These are phyloP conservation scores for Ogataea saltuana DNA, from an alignment of 805 yeast genomes.

Conservation along the genomic window DNA sequence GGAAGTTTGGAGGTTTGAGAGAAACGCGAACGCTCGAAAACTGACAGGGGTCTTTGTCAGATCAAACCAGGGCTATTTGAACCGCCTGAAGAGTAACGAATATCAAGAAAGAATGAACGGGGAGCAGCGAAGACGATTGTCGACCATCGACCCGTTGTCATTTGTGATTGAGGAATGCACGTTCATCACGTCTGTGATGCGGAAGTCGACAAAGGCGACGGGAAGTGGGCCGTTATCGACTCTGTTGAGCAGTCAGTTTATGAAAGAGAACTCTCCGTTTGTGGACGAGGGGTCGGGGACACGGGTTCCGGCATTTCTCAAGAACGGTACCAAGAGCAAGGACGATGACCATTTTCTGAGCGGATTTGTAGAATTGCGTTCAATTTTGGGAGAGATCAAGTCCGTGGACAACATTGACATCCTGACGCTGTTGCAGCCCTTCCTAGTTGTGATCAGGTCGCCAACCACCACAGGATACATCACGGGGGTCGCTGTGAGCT, in stretches of 20 bases:
- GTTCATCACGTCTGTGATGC: constrained; percentile 82
- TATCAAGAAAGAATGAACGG: background rate
- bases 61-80: constrained; percentile 4
- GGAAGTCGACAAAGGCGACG: constrained; percentile 76
- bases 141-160: constrained; percentile 72
- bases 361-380: constrained; percentile 76
- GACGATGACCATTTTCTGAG: constrained; percentile 62
- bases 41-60: constrained; percentile 4
- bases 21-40: background rate
- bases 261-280: constrained; percentile 31
- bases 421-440: constrained; percentile 80
- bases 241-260: constrained; percentile 60
- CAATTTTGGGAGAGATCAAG: constrained; percentile 60
- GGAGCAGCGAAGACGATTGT: constrained; percentile 3
- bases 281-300: constrained; percentile 32
- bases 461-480: constrained; percentile 84
- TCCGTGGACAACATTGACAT: constrained; percentile 62
- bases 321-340: constrained; percentile 32
- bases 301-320: constrained; percentile 29
- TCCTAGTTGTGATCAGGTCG: constrained; percentile 77
- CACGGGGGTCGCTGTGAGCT: constrained; percentile 75
- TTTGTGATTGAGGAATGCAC: constrained; percentile 88
- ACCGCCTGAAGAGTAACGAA: constrained; percentile 3
- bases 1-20: background rate
- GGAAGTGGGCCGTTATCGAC: constrained; percentile 75